Conservation (phyloP, 306 rosid genomes). For the Begonia peltatifolia region DNA sequence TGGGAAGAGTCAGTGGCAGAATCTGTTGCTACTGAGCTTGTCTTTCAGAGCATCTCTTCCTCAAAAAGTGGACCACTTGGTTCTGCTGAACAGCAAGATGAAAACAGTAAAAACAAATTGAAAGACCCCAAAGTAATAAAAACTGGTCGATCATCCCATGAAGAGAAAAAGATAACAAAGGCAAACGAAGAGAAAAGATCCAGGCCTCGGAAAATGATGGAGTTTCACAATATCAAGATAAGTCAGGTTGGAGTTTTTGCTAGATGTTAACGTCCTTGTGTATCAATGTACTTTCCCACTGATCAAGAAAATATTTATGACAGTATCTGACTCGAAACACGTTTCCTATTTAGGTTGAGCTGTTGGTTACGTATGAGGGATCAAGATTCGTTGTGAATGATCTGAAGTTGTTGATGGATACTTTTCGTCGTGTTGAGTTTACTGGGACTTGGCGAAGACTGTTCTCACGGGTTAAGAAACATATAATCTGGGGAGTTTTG, state of each 20-base stretch:
- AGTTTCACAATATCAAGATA: slow-evolving; percentile 90
- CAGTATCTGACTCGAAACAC: not conserved
- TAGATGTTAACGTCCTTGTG: slow-evolving; percentile 2
- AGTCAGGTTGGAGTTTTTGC: slow-evolving; percentile 65
- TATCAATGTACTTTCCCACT: slow-evolving; percentile 2
- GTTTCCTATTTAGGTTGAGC: slow-evolving; percentile 53
- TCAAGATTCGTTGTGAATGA: slow-evolving; percentile 91
- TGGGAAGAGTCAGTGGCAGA: slow-evolving; percentile 99
- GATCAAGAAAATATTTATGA: slow-evolving; percentile 5
- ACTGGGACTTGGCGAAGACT: slow-evolving; percentile 97
- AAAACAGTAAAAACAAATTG: slow-evolving; percentile 49
- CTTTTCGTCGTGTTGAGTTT: slow-evolving; percentile 80
- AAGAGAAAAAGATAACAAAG: slow-evolving; percentile 73
- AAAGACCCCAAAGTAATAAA: slow-evolving; percentile 72
- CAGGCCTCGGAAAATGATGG: slow-evolving; percentile 91
- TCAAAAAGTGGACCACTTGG: slow-evolving; percentile 39
- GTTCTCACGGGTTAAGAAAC: slow-evolving; percentile 93
- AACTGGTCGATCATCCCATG: slow-evolving; percentile 80
- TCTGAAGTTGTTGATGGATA: slow-evolving; percentile 96
- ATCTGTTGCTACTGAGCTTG: slow-evolving; percentile 89
- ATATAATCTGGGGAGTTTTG: slow-evolving; percentile 97
- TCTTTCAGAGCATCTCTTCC: slow-evolving; percentile 75
- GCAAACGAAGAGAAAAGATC: slow-evolving; percentile 79
- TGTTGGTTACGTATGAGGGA: slow-evolving; percentile 85
- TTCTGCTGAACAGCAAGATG: slow-evolving; percentile 70